Conservation (phyloP, 208 protist genomes). For the Wallacemonas rigidus region DNA sequence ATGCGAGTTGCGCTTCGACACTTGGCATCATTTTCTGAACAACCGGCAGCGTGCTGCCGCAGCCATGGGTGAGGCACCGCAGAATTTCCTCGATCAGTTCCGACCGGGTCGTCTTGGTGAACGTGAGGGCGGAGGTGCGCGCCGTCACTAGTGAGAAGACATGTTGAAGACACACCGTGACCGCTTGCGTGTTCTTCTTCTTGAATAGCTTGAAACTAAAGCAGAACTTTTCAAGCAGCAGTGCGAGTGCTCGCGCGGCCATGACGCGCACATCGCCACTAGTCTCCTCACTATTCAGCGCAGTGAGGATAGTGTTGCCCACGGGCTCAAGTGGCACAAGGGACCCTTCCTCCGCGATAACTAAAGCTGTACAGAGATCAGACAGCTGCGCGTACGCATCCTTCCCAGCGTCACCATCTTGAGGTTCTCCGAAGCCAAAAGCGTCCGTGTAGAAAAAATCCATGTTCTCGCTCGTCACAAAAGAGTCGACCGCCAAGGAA, state of each 20-base stretch:
- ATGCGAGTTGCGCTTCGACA: constrained; percentile 55
- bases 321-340: constrained; percentile 34
- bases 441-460: constrained; percentile 15
- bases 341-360: constrained; percentile 38
- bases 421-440: neutral
- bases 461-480: neutral
- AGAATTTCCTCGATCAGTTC: constrained; percentile 83
- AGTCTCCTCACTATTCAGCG: constrained; percentile 23
- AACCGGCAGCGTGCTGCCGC: constrained; percentile 20
- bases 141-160: constrained; percentile 36
- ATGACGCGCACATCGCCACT: constrained; percentile 78
- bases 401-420: neutral
- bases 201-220: constrained; percentile 15
- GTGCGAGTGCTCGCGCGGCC: constrained; percentile 57
- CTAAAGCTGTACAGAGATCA: constrained; percentile 51
- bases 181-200: constrained; percentile 7
- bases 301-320: constrained; percentile 28
- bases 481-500: constrained; percentile 4
- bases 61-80: constrained; percentile 59
- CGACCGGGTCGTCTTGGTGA: constrained; percentile 42
- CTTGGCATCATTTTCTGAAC: constrained; percentile 47
- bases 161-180: constrained; percentile 25
- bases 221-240: constrained; percentile 74
- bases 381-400: constrained; percentile 46
- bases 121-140: constrained; percentile 22